phyloP scores from a whole-genome alignment of 768 basidiomycete species.

The Rhizopogon vinicolor region DNA sequence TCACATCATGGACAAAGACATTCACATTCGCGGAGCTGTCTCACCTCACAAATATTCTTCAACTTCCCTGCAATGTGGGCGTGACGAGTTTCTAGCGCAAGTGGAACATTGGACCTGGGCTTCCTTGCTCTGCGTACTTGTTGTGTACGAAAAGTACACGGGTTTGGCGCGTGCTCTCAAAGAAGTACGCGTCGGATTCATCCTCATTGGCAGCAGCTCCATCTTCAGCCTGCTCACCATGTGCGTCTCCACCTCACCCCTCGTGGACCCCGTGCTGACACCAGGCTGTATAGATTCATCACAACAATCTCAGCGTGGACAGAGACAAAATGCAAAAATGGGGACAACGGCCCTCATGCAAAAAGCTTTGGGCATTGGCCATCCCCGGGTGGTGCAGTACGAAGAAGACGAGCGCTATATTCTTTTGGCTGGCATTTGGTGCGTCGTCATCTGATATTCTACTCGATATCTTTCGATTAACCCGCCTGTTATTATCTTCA shows the following conservation, averaged over 20 bases:
- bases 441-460: too few species aligned
- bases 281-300: constrained; percentile 42
- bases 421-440: too few species aligned
- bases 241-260: constrained; percentile 39
- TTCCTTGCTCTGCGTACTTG: constrained; percentile 64
- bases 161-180: constrained; percentile 62
- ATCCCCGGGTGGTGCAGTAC: constrained; percentile 88
- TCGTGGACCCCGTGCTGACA: constrained; percentile 10
- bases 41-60: too few species aligned
- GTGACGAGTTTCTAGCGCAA: too few species aligned
- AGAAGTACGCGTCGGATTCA: constrained; percentile 79
- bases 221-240: constrained; percentile 69
- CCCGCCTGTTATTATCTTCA: too few species aligned
- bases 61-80: too few species aligned
- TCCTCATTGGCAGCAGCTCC: constrained; percentile 70
- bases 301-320: constrained; percentile 61
- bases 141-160: constrained; percentile 76
- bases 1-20: too few species aligned
- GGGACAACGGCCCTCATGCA: constrained; percentile 76
- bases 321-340: constrained; percentile 82
- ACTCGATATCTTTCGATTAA: too few species aligned
- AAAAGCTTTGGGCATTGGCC: constrained; percentile 51
- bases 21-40: too few species aligned
- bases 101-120: too few species aligned
- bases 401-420: constrained; percentile 81